phyloP scores from a whole-genome alignment of 371 early-diverging fungal genomes.

The Mortierella sp. region DNA sequence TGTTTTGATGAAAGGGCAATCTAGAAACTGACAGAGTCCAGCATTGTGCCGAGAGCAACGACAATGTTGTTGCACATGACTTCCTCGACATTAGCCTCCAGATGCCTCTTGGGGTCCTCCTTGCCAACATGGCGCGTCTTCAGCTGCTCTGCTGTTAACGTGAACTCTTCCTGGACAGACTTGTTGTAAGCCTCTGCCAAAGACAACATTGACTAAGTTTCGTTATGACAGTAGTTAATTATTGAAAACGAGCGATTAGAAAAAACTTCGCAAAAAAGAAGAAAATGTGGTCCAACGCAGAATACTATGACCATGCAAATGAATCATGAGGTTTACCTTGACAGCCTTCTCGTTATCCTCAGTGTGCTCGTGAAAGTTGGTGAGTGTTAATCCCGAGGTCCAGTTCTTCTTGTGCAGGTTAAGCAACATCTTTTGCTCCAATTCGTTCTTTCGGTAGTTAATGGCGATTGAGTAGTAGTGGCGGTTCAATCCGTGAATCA shows the following conservation, averaged over 20 bases:
- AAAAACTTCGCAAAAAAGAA: not conserved
- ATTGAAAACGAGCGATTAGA: not conserved
- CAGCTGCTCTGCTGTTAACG: constrained; percentile 95
- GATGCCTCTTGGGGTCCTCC: constrained; percentile 98
- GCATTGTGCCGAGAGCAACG: constrained; percentile 92
- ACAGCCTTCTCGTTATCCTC: constrained; percentile 88
- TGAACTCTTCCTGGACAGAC: constrained; percentile 95
- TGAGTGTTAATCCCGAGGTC: constrained; percentile 96
- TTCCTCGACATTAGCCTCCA: constrained; percentile 91
- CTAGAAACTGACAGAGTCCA: constrained; percentile 86
- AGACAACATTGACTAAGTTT: constrained; percentile 79
- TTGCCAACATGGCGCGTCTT: constrained; percentile 98
- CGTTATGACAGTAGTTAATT: not conserved
- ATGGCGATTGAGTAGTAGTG: constrained; percentile 99
- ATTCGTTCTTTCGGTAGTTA: constrained; percentile 98
- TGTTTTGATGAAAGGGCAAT: not conserved
- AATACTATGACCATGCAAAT: not conserved
- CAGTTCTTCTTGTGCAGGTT: constrained; percentile 99
- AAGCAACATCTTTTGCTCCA: constrained; percentile 99
- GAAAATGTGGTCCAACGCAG: not conserved
- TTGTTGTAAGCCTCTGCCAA: constrained; percentile 96
- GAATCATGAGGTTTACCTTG: constrained; percentile 65
- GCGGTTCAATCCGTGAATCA: constrained; percentile 99
- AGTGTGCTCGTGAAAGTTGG: constrained; percentile 88
- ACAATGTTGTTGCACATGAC: constrained; percentile 97